These are phyloP conservation scores for Acacia pycnantha DNA, from an alignment of 331 rosid genomes.

Conservation along the genomic window DNA sequence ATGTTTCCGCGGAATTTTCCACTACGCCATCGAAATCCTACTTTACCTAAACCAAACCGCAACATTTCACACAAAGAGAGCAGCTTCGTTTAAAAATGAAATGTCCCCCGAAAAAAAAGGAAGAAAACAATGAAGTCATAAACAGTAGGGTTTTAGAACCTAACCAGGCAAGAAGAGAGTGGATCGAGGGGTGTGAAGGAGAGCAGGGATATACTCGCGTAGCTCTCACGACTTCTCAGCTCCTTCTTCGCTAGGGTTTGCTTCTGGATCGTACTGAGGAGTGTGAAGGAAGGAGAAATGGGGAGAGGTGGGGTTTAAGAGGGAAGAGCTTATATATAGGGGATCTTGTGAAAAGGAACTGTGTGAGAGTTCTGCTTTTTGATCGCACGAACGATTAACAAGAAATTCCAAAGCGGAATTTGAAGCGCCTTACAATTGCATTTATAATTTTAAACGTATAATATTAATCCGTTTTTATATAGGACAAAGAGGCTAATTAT, in stretches of 20 bases:
- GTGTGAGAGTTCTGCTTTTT: neutral
- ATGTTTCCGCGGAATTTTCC: neutral
- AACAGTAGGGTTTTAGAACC: neutral
- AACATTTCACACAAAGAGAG: neutral
- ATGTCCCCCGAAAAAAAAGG: neutral
- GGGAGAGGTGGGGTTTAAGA: neutral
- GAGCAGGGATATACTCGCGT: neutral
- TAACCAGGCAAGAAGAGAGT: constrained; percentile 18
- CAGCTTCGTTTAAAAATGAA: neutral
- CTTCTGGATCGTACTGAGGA: constrained; percentile 32
- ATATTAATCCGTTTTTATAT: too few species aligned
- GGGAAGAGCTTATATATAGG: neutral
- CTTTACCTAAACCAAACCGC: neutral
- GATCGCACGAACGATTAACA: neutral
- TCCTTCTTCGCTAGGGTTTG: constrained; percentile 47
- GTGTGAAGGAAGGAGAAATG: constrained; percentile 20
- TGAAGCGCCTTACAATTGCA: too few species aligned
- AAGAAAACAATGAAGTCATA: neutral
- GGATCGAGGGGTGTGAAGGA: constrained; percentile 9
- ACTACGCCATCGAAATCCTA: neutral
- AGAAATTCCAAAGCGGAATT: neutral
- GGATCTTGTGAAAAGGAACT: neutral
- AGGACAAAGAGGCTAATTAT: too few species aligned
- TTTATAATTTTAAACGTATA: too few species aligned
- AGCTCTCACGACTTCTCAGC: constrained; percentile 21